Base-by-base conservation (phyloP, 1,139 yeast species). In the Saccharomyces hybrid region DNA sequence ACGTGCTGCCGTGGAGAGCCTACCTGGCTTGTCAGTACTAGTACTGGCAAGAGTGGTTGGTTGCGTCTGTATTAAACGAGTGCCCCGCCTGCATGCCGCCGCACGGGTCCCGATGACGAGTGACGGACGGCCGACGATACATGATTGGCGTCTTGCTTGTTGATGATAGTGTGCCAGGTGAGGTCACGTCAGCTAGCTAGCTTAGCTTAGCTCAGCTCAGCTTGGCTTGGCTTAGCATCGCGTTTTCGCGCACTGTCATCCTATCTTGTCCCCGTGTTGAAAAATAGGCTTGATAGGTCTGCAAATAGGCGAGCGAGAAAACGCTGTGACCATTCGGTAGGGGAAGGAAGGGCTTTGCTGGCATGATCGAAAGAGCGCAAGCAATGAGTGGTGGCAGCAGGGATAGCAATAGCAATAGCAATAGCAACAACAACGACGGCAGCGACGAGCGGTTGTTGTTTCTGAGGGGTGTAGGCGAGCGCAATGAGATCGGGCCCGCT, bases 361-460 rank as follows among this genome's bases (percentile, higher is more conserved):
- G 4, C 42, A 38, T 20, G 14, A 38, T 38, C 4, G 14, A 16
- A 1, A 16, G 5, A 38, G 44, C 5, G 0, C n/a, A 38, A 38
- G 11, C 44, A 16, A 38, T 38, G 44, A 38, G 44, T 13, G 44
- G 44, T 9, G 26, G 44, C 26, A 38, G 44, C 26, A 38, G 44
- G 26, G 44, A 13, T 1, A 38, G n/a, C 9, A 38, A 6, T 1
- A 20, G 13, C 4, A 38, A 9, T 20, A 16, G 9, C n/a, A 38
- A 5, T 3, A 38, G 4, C 11, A 38, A 38, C 9, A 38, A 9
- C 7, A 38, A 46, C 9, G 31, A 32, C 49, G 20, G 34, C 4
- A 56, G 48, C 50, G 63, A 59, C 25, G 59, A 62, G 32, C 56
- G 66, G 46, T 47, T 66, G 28, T 66, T 65, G 51, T 63, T 60